Base-by-base conservation (phyloP, 192 early-diverging fungal species). In the Podila verticillata region DNA sequence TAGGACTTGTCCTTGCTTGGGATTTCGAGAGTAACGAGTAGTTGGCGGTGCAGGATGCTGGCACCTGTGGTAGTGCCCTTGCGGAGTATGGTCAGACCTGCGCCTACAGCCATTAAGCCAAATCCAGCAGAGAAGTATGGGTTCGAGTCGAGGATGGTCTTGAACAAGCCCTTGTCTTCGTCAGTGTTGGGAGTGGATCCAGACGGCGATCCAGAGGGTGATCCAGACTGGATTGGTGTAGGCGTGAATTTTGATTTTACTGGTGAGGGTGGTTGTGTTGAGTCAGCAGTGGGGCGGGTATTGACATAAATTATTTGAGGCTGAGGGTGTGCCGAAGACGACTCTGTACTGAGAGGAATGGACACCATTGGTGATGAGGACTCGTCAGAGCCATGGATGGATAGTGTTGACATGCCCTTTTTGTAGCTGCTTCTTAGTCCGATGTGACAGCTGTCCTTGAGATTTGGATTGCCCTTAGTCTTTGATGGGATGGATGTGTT, bases 101-200 rank as follows among this genome's bases (percentile, higher is more conserved):
- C 94, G 22, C 93, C 93, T 1, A 98, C 90, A 49, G 95, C 97
- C 56, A 98, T 88, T 19, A 98, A 87, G 7, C 97, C 97, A 56
- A 96, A 94, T 17, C 97, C 97, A 5, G 96, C 97, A 12, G 97
- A 95, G 70, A 98, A 98, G 68, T 95, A 95, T 28, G 97, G 97
- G 67, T 98, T 98, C 39, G 87, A 87, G 15, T 72, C 65, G 10
- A 80, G 56, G 13, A 80, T 63, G 8, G 64, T 44, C 60, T 80
- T 57, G 49, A 80, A 24, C n/a, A 72, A 59, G 2, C 65, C 62
- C 8, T 72, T 61, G 5, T 80, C 65, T 19, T 80, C 54, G 31
- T 19, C 15, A 30, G 24, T 47, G 66, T 29, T 24, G 63, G 6
- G 19, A 24, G 26, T n/a, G 15, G 58, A 59, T 30, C 15, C 30